Evolutionary conservation across 345 rosid genomes (phyloP).

Genomic region (Salix caprea): DNA sequence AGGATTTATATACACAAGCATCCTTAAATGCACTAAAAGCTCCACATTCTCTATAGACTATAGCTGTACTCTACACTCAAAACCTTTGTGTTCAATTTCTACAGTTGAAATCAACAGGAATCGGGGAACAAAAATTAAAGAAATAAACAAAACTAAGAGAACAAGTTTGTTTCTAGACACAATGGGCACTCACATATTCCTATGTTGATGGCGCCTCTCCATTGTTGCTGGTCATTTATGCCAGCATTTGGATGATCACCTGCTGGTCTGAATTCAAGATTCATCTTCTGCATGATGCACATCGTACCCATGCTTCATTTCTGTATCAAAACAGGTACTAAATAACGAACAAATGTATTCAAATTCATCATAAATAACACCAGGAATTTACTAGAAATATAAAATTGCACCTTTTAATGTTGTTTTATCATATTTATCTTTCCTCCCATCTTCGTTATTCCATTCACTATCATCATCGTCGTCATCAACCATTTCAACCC

Average conservation of each 20-base stretch:
- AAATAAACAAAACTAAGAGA: not conserved
- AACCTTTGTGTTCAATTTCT: conserved; percentile 19
- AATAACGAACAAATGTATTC: not conserved
- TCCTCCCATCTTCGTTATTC: conserved; percentile 51
- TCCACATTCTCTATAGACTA: conserved; percentile 21
- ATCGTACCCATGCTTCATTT: conserved; percentile 51
- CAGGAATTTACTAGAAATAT: not conserved
- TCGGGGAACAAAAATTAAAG: not conserved
- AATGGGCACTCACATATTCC: conserved; percentile 15
- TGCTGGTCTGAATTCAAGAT: conserved; percentile 23
- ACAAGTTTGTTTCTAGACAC: conserved; percentile 16
- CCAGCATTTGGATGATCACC: not conserved
- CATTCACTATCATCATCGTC: conserved; percentile 67
- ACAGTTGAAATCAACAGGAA: conserved; percentile 33
- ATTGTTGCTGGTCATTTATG: not conserved
- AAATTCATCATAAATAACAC: not conserved
- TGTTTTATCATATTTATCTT: conserved; percentile 25
- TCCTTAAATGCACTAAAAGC: conserved; percentile 10
- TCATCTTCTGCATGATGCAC: conserved; percentile 59
- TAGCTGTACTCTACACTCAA: conserved; percentile 25
- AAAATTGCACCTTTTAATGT: conserved; percentile 23
- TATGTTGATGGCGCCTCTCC: not conserved
- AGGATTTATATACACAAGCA: conserved; percentile 26
- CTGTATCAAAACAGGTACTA: conserved; percentile 36
- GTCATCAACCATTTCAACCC: conserved; percentile 68